phyloP scores from a whole-genome alignment of 2,329 filamentous ascomycete genomes.

The Penicillium sp. region DNA sequence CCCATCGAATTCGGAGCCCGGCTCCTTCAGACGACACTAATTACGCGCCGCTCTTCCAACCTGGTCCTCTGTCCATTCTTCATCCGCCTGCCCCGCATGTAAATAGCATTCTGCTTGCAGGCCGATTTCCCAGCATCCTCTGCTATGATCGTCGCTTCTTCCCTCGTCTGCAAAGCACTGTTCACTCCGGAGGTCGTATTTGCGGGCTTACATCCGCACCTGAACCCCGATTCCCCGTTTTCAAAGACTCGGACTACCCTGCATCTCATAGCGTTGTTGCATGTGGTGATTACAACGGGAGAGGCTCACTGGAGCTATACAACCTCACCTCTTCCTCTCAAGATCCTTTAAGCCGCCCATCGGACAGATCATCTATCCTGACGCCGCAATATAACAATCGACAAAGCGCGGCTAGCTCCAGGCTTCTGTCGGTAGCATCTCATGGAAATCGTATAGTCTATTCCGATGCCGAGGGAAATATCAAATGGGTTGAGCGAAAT shows the following conservation, averaged over 20 bases:
- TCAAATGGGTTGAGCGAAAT: conserved; percentile 91
- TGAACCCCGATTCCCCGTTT: conserved; percentile 51
- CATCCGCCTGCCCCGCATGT: conserved; percentile 66
- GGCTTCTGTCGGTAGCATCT: conserved; percentile 74
- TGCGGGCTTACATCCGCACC: conserved; percentile 69
- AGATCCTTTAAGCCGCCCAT: conserved; percentile 25
- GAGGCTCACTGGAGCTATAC: conserved; percentile 88
- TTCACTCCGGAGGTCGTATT: conserved; percentile 80
- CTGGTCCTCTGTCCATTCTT: conserved; percentile 78
- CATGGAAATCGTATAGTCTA: conserved; percentile 82
- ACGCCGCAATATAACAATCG: conserved; percentile 66
- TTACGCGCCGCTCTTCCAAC: conserved; percentile 74
- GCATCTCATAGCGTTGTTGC: conserved; percentile 69
- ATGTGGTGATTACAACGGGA: conserved; percentile 86
- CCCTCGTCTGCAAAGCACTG: conserved; percentile 70
- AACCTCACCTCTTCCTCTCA: conserved; percentile 32
- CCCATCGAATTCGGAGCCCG: conserved; percentile 40
- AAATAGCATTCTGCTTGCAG: conserved; percentile 83
- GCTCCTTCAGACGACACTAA: conserved; percentile 36
- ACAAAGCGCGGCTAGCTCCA: conserved; percentile 76
- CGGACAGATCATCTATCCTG: conserved; percentile 28
- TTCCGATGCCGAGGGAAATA: conserved; percentile 76
- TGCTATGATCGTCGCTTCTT: conserved; percentile 88
- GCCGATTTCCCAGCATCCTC: conserved; percentile 82
- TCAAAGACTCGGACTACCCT: conserved; percentile 45